Conservation (phyloP, 83 land plant species). For the Thuja plicata region DNA sequence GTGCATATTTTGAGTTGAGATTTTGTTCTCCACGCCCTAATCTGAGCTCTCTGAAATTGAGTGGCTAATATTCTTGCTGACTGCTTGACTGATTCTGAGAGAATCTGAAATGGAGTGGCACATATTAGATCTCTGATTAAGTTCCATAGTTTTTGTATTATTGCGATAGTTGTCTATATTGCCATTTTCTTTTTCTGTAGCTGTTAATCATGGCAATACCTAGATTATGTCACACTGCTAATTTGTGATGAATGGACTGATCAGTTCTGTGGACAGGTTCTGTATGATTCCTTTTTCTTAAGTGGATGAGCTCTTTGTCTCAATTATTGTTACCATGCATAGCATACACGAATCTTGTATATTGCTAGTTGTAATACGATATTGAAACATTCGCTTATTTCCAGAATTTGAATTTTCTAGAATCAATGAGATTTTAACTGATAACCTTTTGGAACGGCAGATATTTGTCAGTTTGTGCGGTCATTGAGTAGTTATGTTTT, state of each 20-base stretch:
- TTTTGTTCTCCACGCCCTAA: neutral
- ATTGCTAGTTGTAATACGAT: neutral
- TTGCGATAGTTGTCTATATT: neutral
- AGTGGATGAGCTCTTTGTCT: neutral
- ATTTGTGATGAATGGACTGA: slow-evolving; percentile 2
- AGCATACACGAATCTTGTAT: neutral
- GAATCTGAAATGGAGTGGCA: no score
- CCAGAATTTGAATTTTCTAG: neutral
- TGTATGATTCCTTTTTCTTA: neutral
- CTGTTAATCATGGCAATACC: neutral
- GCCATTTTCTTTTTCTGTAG: neutral
- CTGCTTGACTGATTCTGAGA: neutral
- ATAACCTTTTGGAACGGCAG: neutral
- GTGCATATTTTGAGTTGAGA: neutral
- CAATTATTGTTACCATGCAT: neutral
- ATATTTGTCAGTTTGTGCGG: neutral
- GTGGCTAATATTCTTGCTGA: neutral
- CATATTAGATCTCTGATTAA: no score
- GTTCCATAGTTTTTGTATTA: neutral
- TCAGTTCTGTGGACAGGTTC: neutral
- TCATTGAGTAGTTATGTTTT: neutral
- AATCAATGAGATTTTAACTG: neutral
- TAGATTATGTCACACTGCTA: neutral
- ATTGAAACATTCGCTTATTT: neutral
- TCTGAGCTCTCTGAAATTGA: no score